Evolutionary conservation across 1,139 yeast genomes (phyloP).

Genomic region (Zygotorulaspora mrakii): DNA sequence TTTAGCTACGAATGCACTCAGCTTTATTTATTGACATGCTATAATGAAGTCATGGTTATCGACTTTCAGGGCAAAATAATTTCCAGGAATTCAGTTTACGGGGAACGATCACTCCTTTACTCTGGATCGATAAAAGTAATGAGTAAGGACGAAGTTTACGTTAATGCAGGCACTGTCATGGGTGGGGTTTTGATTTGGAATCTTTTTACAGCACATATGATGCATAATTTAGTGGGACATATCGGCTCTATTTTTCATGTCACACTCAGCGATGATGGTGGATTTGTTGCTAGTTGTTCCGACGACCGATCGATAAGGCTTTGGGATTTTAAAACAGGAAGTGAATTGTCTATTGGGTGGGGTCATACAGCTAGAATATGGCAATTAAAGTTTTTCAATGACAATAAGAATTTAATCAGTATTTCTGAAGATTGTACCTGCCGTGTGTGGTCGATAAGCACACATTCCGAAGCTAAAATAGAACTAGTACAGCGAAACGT

Average conservation of each 20-base stretch:
- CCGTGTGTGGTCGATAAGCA: constrained; percentile 61
- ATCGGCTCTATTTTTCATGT: constrained; percentile 91
- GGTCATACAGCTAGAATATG: constrained; percentile 95
- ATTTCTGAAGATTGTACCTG: constrained; percentile 88
- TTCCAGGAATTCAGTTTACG: constrained; percentile 47
- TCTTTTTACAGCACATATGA: constrained; percentile 42
- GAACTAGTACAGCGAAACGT: constrained; percentile 45
- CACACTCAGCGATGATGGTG: constrained; percentile 54
- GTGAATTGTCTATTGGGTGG: constrained; percentile 77
- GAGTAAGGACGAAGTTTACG: constrained; percentile 43
- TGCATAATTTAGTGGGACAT: constrained; percentile 64
- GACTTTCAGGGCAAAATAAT: constrained; percentile 37
- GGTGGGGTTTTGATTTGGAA: constrained; percentile 84
- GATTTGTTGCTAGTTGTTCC: constrained; percentile 71
- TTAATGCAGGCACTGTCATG: constrained; percentile 92
- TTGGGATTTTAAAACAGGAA: constrained; percentile 59
- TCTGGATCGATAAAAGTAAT: constrained; percentile 69
- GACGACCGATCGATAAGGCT: constrained; percentile 86
- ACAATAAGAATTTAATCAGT: constrained; percentile 47
- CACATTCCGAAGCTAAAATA: constrained; percentile 29
- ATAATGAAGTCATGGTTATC: constrained; percentile 60
- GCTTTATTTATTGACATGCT: constrained; percentile 67
- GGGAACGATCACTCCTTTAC: constrained; percentile 79
- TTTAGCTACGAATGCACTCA: constrained; percentile 42
- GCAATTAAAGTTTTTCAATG: constrained; percentile 62